Percentiles rank a stretch among this genome's conserved stretches.
These are phyloP conservation scores for Anisodus tanguticus DNA, from an alignment of 257 asterid species.

Conservation along the genomic window DNA sequence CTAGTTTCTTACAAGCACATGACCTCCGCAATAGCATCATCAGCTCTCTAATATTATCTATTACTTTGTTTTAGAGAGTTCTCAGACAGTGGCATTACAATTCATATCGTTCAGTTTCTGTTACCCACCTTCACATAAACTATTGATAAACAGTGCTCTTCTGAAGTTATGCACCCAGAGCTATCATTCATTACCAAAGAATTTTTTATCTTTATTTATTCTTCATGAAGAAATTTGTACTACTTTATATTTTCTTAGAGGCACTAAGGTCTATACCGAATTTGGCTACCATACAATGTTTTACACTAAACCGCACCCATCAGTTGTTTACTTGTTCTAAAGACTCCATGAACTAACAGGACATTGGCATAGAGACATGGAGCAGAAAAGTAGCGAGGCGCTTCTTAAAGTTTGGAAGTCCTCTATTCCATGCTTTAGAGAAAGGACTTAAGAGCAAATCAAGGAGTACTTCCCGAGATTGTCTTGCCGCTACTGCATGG, in stretches of 20 bases:
- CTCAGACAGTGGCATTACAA: not conserved
- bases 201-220: not conserved
- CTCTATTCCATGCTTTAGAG: conserved; percentile 64
- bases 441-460: conserved; percentile 74
- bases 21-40: not conserved
- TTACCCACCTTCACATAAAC: not conserved
- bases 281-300: not conserved
- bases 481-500: conserved; percentile 75
- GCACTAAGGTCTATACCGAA: conserved; percentile 12
- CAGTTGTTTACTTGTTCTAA: conserved; percentile 28
- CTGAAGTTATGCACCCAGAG: not conserved
- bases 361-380: conserved; percentile 73
- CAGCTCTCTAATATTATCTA: not conserved
- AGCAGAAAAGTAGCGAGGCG: conserved; percentile 66
- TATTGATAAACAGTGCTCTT: not conserved
- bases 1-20: not conserved
- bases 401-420: conserved; percentile 54
- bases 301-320: not conserved
- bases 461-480: conserved; percentile 70
- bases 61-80: not conserved
- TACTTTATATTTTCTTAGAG: conserved; percentile 17
- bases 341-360: conserved; percentile 48
- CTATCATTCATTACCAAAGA: not conserved
- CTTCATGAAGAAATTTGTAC: not conserved
- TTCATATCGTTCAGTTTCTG: not conserved